Conservation (phyloP, 257 asterid genomes). For the Misopates orontium region DNA sequence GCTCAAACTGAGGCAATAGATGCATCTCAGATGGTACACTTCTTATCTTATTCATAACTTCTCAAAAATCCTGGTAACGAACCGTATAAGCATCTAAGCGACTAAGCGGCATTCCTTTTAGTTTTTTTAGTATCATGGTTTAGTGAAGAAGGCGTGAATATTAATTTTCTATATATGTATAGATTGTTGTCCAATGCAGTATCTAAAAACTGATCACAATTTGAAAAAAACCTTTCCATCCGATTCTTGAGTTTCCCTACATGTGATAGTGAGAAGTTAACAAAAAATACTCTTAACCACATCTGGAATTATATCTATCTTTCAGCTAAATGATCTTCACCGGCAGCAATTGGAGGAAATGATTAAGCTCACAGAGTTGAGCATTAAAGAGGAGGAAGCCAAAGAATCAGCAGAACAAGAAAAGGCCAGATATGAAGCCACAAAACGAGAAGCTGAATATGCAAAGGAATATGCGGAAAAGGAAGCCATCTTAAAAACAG, state of each 20-base stretch:
- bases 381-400: constrained; percentile 56
- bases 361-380: constrained; percentile 42
- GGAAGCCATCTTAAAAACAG: no score
- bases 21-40: constrained; percentile 28
- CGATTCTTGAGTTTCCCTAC: no score
- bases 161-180: no score
- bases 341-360: constrained; percentile 45
- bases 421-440: constrained; percentile 40
- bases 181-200: no score
- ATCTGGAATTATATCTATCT: background rate
- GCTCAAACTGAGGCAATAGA: constrained; percentile 51
- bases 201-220: no score
- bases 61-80: background rate
- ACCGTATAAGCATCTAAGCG: background rate
- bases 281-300: no score
- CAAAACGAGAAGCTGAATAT: constrained; percentile 47
- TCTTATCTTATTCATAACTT: background rate
- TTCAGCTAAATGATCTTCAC: constrained; percentile 52
- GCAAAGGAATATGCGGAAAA: no score
- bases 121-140: no score
- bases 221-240: no score
- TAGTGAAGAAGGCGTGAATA: no score
- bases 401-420: constrained; percentile 43
- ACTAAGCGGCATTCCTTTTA: background rate
- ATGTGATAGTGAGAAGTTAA: no score